Evolutionary conservation across 2,329 filamentous ascomycete species (phyloP).

Genomic region (Parasarocladium wereldwijsianum): DNA sequence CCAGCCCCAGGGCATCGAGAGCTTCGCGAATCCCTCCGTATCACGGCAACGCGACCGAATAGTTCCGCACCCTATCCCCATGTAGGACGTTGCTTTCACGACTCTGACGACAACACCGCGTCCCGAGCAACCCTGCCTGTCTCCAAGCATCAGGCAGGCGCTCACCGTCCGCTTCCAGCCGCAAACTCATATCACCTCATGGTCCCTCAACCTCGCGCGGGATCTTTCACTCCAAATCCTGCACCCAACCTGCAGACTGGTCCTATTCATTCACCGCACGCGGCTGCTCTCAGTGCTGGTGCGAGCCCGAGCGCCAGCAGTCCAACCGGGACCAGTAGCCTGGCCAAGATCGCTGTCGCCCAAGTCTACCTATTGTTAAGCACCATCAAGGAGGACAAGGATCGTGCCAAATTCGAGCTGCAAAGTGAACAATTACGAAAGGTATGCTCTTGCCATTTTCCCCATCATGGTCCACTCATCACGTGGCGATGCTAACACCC

Average conservation of each 20-base stretch:
- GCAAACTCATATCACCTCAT: slow-evolving; percentile 29
- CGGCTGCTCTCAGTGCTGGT: slow-evolving; percentile 42
- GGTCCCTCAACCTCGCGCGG: slow-evolving; percentile 45
- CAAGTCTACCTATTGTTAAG: slow-evolving; percentile 91
- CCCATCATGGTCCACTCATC: slow-evolving; percentile 5
- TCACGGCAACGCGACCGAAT: too few relatives aligned
- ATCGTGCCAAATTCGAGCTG: slow-evolving; percentile 76
- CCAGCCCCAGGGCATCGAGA: too few relatives aligned
- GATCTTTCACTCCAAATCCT: slow-evolving; percentile 50
- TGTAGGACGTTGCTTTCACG: slow-evolving; percentile 18
- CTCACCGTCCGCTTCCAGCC: slow-evolving; percentile 16
- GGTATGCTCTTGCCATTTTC: slow-evolving; percentile 33
- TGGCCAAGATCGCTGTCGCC: slow-evolving; percentile 87
- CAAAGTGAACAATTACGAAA: slow-evolving; percentile 87
- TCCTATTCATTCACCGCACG: slow-evolving; percentile 38
- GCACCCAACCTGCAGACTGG: slow-evolving; percentile 42
- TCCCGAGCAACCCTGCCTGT: slow-evolving; percentile 19
- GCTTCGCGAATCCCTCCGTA: too few relatives aligned
- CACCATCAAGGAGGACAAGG: slow-evolving; percentile 89
- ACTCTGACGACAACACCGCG: slow-evolving; percentile 13
- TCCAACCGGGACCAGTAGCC: slow-evolving; percentile 47
- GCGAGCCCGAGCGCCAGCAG: slow-evolving; percentile 47
- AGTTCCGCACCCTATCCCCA: too few relatives aligned
- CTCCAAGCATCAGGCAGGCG: slow-evolving; percentile 21
- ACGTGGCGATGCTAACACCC: slow-evolving; percentile 8